phyloP scores from a whole-genome alignment of 345 rosid species.

The Moricandia arvensis region DNA sequence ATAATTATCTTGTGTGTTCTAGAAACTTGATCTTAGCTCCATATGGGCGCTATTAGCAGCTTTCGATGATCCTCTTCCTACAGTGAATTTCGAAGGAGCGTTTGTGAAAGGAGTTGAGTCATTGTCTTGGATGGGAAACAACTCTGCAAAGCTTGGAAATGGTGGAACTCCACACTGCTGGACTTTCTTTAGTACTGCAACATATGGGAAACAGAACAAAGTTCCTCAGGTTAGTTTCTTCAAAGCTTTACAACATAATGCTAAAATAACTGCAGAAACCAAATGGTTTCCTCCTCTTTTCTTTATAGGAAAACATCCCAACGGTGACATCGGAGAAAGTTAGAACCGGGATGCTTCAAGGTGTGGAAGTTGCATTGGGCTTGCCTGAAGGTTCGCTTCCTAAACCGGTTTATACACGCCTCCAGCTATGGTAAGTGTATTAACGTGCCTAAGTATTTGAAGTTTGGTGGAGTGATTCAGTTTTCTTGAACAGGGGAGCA shows the following conservation, averaged over 20 bases:
- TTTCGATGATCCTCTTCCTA: conserved; percentile 78
- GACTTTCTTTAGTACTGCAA: conserved; percentile 81
- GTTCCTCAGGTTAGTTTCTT: conserved; percentile 71
- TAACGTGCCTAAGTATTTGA: neutral
- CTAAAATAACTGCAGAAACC: neutral
- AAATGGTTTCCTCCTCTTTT: neutral
- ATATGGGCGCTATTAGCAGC: conserved; percentile 95
- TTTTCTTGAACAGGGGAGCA: conserved; percentile 64
- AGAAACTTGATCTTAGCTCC: conserved; percentile 76
- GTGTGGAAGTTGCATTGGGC: conserved; percentile 73
- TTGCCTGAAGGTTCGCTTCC: conserved; percentile 63
- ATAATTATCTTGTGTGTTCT: neutral
- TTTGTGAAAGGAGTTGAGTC: conserved; percentile 83
- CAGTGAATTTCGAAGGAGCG: conserved; percentile 75
- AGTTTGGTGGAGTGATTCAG: neutral
- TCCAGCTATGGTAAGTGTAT: conserved; percentile 71
- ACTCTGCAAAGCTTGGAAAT: conserved; percentile 61
- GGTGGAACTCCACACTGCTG: conserved; percentile 57
- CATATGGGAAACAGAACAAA: conserved; percentile 81
- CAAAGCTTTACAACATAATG: neutral
- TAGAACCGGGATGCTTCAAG: conserved; percentile 66
- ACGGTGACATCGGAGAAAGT: conserved; percentile 71
- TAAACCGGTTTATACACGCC: conserved; percentile 52
- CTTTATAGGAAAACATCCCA: conserved; percentile 72
- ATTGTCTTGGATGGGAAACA: conserved; percentile 90